Evolutionary conservation across 768 basidiomycete genomes (phyloP).

Genomic region (Rhodocollybia butyracea): DNA sequence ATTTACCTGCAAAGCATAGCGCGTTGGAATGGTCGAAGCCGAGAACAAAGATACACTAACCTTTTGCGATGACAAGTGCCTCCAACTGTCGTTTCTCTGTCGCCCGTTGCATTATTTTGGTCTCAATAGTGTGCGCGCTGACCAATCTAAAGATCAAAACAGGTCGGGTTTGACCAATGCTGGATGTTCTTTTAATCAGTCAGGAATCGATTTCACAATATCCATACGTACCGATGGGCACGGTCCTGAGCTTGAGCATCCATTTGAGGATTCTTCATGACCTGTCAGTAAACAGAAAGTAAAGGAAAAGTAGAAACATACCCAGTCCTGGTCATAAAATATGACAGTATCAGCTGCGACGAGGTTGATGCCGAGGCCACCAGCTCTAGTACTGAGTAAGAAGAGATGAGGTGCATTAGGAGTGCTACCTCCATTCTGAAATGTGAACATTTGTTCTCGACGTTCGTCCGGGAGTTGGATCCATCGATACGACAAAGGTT

Average conservation of each 20-base stretch:
- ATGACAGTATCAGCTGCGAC: constrained; percentile 88
- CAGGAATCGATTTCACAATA: too few relatives aligned
- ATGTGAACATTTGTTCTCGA: constrained; percentile 79
- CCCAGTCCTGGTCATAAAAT: constrained; percentile 92
- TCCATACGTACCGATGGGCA: too few relatives aligned
- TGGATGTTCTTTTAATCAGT: too few relatives aligned
- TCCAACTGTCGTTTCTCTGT: constrained; percentile 87
- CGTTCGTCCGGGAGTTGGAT: constrained; percentile 76
- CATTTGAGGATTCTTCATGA: constrained; percentile 84
- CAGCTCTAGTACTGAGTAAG: constrained; percentile 75
- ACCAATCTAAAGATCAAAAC: constrained; percentile 89
- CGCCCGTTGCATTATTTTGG: constrained; percentile 86
- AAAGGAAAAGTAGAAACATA: constrained; percentile 27
- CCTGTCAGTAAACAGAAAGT: background rate
- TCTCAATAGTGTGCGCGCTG: constrained; percentile 87
- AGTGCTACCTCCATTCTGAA: constrained; percentile 69
- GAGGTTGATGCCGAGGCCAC: constrained; percentile 79
- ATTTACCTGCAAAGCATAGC: constrained; percentile 65
- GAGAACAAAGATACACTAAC: constrained; percentile 30
- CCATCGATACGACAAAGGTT: constrained; percentile 91
- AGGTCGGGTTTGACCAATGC: constrained; percentile 89
- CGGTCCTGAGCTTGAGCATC: constrained; percentile 95
- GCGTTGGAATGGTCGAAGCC: background rate
- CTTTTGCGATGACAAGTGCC: constrained; percentile 92
- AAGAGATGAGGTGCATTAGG: constrained; percentile 71